Evolutionary conservation across 768 basidiomycete genomes (phyloP).

Genomic region (Tricholoma sp.): DNA sequence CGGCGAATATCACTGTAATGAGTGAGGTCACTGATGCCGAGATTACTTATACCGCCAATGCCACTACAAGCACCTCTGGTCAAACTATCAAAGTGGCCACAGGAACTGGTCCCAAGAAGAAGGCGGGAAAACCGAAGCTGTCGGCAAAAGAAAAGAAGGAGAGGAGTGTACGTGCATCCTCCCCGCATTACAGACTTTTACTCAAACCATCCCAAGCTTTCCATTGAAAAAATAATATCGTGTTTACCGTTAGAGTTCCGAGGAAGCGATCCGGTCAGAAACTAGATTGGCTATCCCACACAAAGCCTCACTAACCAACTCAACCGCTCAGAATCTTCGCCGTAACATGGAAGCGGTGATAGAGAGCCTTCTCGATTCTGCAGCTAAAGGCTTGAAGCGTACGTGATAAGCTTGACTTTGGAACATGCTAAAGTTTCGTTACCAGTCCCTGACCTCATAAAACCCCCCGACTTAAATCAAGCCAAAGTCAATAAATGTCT

Average conservation of each 20-base stretch:
- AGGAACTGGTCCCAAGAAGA: slow-evolving; percentile 43
- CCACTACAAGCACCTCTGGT: slow-evolving; percentile 30
- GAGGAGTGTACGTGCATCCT: slow-evolving; percentile 46
- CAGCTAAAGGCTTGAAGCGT: slow-evolving; percentile 60
- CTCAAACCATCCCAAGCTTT: slow-evolving; percentile 33
- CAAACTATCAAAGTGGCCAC: slow-evolving; percentile 28
- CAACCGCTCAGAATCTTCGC: slow-evolving; percentile 53
- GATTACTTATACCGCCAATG: slow-evolving; percentile 35
- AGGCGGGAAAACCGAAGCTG: slow-evolving; percentile 59
- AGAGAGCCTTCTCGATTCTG: slow-evolving; percentile 64
- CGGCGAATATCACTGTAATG: slow-evolving; percentile 36
- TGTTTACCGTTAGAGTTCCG: slow-evolving; percentile 87
- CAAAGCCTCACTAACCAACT: not conserved
- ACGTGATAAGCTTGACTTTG: slow-evolving; percentile 13
- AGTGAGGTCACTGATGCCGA: slow-evolving; percentile 37
- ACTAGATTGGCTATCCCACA: not conserved
- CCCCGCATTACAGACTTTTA: not conserved
- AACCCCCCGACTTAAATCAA: slow-evolving; percentile 80
- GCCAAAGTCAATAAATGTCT: slow-evolving; percentile 91
- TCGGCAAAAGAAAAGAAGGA: slow-evolving; percentile 83
- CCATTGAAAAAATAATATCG: slow-evolving; percentile 67
- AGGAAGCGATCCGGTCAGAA: slow-evolving; percentile 76
- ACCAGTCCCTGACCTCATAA: slow-evolving; percentile 72
- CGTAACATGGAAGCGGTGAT: slow-evolving; percentile 80
- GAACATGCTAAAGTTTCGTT: not conserved